Conservation (phyloP, 306 rosid genomes). For the Sindora glabra region DNA sequence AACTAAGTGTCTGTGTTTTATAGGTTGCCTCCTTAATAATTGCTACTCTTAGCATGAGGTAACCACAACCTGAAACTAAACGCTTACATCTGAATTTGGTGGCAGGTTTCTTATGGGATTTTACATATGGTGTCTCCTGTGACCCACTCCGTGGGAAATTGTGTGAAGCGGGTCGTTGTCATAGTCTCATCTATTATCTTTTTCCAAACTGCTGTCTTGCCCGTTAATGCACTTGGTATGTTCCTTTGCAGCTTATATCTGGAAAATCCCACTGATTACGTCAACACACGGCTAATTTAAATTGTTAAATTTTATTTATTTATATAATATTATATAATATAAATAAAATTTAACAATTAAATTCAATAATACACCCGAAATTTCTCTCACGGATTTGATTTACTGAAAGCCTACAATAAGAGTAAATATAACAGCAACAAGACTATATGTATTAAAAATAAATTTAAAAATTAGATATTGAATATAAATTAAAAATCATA, state of each 20-base stretch:
- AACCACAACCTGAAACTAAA: neutral
- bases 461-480: no score
- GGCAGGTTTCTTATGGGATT: conserved; percentile 65
- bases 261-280: neutral
- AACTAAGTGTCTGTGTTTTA: neutral
- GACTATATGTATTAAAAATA: no score
- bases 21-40: no score
- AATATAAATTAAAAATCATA: no score
- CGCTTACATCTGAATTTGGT: conserved; percentile 5
- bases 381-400: no score
- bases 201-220: conserved; percentile 51
- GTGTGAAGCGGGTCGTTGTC: conserved; percentile 65
- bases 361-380: no score
- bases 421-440: no score
- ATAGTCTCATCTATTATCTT: conserved; percentile 59
- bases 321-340: no score
- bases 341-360: no score
- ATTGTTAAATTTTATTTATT: no score
- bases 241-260: neutral
- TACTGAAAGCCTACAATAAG: no score
- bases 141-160: conserved; percentile 67
- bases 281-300: neutral
- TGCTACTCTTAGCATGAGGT: neutral
- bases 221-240: conserved; percentile 45
- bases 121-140: conserved; percentile 60